Conservation (phyloP, 768 basidiomycete species). For the Mycena capillaripes region DNA sequence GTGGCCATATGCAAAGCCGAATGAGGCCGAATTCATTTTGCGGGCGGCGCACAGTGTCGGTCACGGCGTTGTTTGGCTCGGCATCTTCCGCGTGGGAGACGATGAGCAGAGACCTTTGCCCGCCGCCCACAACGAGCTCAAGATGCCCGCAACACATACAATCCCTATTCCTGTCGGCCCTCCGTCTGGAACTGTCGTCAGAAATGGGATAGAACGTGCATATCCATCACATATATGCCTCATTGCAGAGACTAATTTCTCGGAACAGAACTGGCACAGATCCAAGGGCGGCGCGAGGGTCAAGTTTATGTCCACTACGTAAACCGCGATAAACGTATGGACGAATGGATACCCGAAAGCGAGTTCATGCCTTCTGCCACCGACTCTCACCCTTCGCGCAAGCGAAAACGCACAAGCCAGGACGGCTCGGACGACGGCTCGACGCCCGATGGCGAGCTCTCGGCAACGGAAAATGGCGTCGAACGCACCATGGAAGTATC, state of each 20-base stretch:
- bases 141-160: constrained; percentile 47
- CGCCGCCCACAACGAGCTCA: constrained; percentile 25
- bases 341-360: constrained; percentile 77
- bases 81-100: constrained; percentile 28
- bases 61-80: constrained; percentile 26
- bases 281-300: constrained; percentile 65
- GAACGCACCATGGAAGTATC: constrained; percentile 56
- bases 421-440: constrained; percentile 45
- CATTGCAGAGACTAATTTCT: constrained; percentile 33
- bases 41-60: not conserved
- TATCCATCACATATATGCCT: constrained; percentile 29
- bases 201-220: constrained; percentile 51
- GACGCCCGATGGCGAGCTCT: constrained; percentile 20
- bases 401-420: constrained; percentile 34
- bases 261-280: constrained; percentile 59
- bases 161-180: constrained; percentile 43
- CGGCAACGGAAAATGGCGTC: constrained; percentile 27
- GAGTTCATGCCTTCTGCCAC: constrained; percentile 50
- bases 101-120: constrained; percentile 29
- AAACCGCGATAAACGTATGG: constrained; percentile 77
- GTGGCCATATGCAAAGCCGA: not conserved
- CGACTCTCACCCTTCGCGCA: constrained; percentile 35
- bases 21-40: not conserved
- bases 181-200: constrained; percentile 49
- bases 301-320: constrained; percentile 82